Conservation (phyloP, 1,284 basidiomycete species). For the Inonotus obliquus region DNA sequence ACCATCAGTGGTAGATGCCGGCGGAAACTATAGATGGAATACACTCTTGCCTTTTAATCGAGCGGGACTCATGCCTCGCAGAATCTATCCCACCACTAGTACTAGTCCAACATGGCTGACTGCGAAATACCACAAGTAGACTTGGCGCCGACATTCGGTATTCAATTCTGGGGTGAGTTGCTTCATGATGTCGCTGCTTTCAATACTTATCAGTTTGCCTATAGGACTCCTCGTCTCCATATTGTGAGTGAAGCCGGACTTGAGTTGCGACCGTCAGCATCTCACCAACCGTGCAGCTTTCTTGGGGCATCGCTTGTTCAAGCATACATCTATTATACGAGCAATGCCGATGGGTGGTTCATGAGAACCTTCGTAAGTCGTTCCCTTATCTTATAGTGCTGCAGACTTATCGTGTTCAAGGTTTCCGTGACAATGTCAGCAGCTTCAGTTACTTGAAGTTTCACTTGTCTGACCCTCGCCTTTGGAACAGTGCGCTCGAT, state of each 20-base stretch:
- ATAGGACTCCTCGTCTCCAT: not conserved
- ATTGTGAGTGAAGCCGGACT: not conserved
- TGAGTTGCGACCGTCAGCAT: not conserved
- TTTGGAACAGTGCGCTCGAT: not conserved
- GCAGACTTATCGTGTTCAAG: not conserved
- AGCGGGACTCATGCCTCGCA: too few species aligned
- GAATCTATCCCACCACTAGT: not conserved
- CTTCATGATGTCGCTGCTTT: not conserved
- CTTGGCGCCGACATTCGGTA: not conserved
- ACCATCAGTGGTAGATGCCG: too few species aligned
- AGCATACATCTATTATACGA: not conserved
- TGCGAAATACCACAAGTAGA: not conserved
- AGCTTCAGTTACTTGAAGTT: not conserved
- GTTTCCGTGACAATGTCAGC: not conserved
- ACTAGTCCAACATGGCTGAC: not conserved
- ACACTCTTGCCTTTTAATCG: too few species aligned
- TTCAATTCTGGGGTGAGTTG: not conserved
- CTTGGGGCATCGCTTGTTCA: not conserved
- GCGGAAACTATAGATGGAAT: too few species aligned
- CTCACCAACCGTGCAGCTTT: not conserved
- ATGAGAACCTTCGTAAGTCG: not conserved
- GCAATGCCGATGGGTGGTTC: not conserved
- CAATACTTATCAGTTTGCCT: not conserved
- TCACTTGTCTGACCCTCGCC: not conserved
- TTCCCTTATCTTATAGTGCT: not conserved